Percentiles rank a stretch among this genome's conserved stretches.
These are phyloP conservation scores for Termitomyces titanicus DNA, from an alignment of 768 basidiomycete genomes.

Conservation along the genomic window DNA sequence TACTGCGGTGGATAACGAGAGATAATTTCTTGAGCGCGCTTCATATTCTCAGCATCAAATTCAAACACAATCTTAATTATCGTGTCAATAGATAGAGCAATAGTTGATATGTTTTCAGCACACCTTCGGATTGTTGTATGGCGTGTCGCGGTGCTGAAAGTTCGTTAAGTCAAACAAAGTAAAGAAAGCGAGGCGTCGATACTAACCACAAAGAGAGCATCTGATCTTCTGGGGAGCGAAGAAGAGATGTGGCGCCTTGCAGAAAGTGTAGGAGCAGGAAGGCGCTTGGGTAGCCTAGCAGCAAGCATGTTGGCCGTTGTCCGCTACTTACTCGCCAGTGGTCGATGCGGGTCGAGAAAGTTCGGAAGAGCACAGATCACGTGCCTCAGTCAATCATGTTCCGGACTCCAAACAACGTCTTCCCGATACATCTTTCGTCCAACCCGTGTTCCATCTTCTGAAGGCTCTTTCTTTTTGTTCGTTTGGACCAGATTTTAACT, in stretches of 20 bases:
- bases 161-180: conserved; percentile 12
- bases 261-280: conserved; percentile 20
- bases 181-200: neutral
- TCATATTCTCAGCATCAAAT: conserved; percentile 77
- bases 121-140: conserved; percentile 91
- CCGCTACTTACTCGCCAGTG: neutral
- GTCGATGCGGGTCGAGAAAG: conserved; percentile 16
- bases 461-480: no score
- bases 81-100: conserved; percentile 1
- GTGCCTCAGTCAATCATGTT: conserved; percentile 15
- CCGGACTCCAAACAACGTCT: no score
- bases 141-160: conserved; percentile 86
- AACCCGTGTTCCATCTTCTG: no score
- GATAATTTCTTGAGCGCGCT: conserved; percentile 86
- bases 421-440: no score
- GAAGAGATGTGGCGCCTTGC: conserved; percentile 37
- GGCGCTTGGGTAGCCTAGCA: conserved; percentile 27
- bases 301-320: conserved; percentile 23
- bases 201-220: conserved; percentile 86
- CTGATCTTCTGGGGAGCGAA: conserved; percentile 54
- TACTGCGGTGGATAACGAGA: conserved; percentile 94
- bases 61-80: conserved; percentile 79
- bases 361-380: conserved; percentile 17
- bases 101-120: conserved; percentile 7
- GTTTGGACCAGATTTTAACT: no score